Base-by-base conservation (phyloP, 2,329 filamentous ascomycete genomes). In the Erysiphe neolycopersici region DNA sequence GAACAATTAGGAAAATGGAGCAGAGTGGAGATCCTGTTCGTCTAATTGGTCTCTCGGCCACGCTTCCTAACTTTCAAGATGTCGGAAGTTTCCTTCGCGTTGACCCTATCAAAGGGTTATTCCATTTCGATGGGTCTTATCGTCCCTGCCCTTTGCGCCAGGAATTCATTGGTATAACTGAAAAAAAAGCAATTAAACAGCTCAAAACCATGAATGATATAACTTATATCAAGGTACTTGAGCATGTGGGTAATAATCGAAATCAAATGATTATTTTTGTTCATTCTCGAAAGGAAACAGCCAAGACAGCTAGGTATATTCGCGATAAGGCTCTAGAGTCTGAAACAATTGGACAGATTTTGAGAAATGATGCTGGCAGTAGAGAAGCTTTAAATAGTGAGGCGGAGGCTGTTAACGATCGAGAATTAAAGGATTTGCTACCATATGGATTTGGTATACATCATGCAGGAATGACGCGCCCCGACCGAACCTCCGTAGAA, bases 221-320 rank as follows among this genome's bases (percentile, higher is more conserved):
- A 44, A 94, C 84, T 46, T 98, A 98, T 60, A 91, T 77, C 50
- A 98, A 98, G 60, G 85, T 94, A 26, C 71, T 98, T 44, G 89
- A 98, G 60, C 87, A 95, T 56, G 87, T 94, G 29, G 89, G 89
- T 6, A 76, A 79, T 46, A 79, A 91, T 55, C 75, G 81, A 49
- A 93, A 98, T 54, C 89, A 98, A 60, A 94, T 98, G 85, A 73
- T 98, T 35, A 93, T 98, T 47, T 98, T 98, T 56, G 89, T 98
- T 5, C 91, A 98, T 58, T 98, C 91, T 32, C 72, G 89, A 53
- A 98, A 98, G 57, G 91, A 98, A 60, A 98, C 91, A 0, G 84
- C 85, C 9, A 98, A 98, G 63, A 98, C 91, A 3, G 89, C 87
- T 19, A 83, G 80, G 56, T 93, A 93, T 57, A 85, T 98, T 54